Percentiles rank a stretch among this genome's conserved stretches.
These are phyloP conservation scores for Schoenoplectus triqueter DNA, from an alignment of 202 grass and related monocot species.

Conservation along the genomic window DNA sequence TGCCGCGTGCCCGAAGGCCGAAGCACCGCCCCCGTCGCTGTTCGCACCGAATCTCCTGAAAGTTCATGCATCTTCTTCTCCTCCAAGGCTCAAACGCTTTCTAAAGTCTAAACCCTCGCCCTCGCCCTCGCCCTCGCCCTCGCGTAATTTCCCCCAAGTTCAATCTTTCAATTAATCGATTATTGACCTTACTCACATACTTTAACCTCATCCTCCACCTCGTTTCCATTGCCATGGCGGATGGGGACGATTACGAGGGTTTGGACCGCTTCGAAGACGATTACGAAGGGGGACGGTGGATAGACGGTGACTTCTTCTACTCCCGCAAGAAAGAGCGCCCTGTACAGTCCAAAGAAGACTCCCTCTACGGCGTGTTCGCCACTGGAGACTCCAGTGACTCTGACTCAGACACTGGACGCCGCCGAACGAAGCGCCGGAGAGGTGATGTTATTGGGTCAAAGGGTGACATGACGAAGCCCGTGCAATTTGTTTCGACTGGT, in stretches of 20 bases:
- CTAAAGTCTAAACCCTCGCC: no score
- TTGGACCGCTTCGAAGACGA: constrained; percentile 76
- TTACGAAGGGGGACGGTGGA: constrained; percentile 68
- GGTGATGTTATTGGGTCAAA: constrained; percentile 47
- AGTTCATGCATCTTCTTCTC: no score
- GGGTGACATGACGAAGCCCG: constrained; percentile 67
- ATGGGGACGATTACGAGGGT: constrained; percentile 73
- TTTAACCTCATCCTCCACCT: background rate
- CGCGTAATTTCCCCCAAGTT: background rate
- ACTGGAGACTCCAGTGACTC: constrained; percentile 72
- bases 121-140: no score
- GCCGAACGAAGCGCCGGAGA: constrained; percentile 48
- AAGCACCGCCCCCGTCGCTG: no score
- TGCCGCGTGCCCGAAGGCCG: no score
- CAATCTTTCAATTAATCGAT: background rate
- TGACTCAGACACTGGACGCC: constrained; percentile 53
- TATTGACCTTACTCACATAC: background rate
- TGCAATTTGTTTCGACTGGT: constrained; percentile 83
- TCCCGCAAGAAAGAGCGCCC: constrained; percentile 55
- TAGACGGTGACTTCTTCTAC: constrained; percentile 82
- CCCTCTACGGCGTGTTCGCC: constrained; percentile 73
- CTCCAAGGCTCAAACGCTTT: no score
- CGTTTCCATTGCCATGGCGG: constrained; percentile 24
- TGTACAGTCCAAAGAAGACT: constrained; percentile 63
- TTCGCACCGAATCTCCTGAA: no score